These are phyloP conservation scores for Knufia petricola DNA, from an alignment of 2,329 filamentous ascomycete species.

Conservation along the genomic window DNA sequence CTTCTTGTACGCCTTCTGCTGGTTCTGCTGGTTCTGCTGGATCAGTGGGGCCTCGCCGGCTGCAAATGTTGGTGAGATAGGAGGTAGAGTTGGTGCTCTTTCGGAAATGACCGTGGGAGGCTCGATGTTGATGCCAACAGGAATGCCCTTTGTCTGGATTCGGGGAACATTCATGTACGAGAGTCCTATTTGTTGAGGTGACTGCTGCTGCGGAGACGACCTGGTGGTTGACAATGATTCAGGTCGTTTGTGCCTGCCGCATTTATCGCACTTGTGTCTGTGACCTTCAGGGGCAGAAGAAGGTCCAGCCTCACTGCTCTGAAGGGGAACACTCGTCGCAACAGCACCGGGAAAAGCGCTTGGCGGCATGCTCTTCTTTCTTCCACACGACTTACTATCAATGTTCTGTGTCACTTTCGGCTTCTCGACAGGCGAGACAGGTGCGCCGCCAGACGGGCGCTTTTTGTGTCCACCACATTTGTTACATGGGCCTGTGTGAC, in stretches of 20 bases:
- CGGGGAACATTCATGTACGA: not conserved
- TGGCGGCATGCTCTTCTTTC: conserved; percentile 8
- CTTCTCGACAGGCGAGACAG: not conserved
- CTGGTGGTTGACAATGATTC: not conserved
- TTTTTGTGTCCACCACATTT: conserved; percentile 8
- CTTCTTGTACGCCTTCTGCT: conserved; percentile 4
- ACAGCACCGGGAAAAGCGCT: conserved; percentile 1
- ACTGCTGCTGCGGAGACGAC: conserved; percentile 1
- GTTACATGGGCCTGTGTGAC: conserved; percentile 7
- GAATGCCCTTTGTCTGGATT: conserved; percentile 5
- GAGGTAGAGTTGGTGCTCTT: conserved; percentile 4
- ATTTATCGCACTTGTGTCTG: conserved; percentile 17
- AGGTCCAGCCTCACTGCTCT: conserved; percentile 5
- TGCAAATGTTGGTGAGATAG: conserved; percentile 2
- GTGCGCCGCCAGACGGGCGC: not conserved
- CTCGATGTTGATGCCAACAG: conserved; percentile 4
- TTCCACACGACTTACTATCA: conserved; percentile 16
- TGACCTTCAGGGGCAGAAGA: conserved; percentile 3
- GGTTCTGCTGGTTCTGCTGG: conserved; percentile 11
- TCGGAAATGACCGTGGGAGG: conserved; percentile 5
- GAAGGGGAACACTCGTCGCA: not conserved
- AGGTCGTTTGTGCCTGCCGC: conserved; percentile 8
- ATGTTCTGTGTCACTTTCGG: conserved; percentile 1
- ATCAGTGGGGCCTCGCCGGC: conserved; percentile 17
- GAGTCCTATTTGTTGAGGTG: conserved; percentile 1